Evolutionary conservation across 176 grass and related monocot species (phyloP).

Genomic region (Ampelocalamus luodianensis): DNA sequence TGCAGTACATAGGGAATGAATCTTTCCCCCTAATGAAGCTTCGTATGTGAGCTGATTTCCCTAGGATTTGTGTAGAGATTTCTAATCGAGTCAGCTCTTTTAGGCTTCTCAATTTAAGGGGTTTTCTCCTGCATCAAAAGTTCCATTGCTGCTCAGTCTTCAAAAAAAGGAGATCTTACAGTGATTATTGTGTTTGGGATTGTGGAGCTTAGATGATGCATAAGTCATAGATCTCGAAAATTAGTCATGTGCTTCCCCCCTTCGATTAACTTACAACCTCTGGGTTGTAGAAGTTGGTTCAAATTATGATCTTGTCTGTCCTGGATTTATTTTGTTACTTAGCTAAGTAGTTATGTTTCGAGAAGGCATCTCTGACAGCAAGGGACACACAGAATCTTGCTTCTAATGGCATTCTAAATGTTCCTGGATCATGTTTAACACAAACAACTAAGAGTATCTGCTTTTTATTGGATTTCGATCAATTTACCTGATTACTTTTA

Average conservation of each 20-base stretch:
- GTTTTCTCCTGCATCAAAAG: not conserved
- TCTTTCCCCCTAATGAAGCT: not conserved
- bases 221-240: not conserved
- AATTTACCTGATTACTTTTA: not conserved
- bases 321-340: not conserved
- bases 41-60: not conserved
- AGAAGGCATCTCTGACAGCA: not conserved
- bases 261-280: not conserved
- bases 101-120: not conserved
- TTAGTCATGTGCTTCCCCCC: not conserved
- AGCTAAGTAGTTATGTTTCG: not conserved
- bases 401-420: not conserved
- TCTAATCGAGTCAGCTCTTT: not conserved
- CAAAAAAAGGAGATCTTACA: not conserved
- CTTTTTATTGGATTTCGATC: not conserved
- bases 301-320: not conserved
- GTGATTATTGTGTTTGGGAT: not conserved
- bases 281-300: not conserved
- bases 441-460: not conserved
- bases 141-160: not conserved
- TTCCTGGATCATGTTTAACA: not conserved
- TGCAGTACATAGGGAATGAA: not conserved
- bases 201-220: constrained; percentile 7
- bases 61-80: not conserved
- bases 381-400: not conserved